A percentile compares a stretch with the other conserved stretches of the same genome.
Conservation (phyloP, 2,329 filamentous ascomycete species). For the Ilyonectria robusta region DNA sequence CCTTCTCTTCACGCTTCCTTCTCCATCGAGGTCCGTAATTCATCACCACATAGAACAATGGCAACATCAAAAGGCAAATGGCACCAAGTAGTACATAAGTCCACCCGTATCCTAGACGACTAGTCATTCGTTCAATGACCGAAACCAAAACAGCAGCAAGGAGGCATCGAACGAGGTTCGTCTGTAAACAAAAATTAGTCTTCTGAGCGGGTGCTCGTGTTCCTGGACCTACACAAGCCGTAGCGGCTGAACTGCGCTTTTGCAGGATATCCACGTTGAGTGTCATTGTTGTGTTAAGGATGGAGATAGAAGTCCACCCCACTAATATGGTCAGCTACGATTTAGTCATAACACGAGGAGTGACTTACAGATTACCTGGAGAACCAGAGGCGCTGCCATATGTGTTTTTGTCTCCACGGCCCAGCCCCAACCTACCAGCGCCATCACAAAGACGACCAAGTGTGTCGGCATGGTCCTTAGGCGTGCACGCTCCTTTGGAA, state of each 20-base stretch:
- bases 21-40: slow-evolving; percentile 24
- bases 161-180: slow-evolving; percentile 27
- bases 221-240: slow-evolving; percentile 19
- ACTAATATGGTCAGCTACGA: slow-evolving; percentile 8
- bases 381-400: slow-evolving; percentile 24
- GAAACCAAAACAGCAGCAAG: slow-evolving; percentile 29
- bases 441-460: slow-evolving; percentile 22
- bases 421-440: slow-evolving; percentile 27
- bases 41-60: slow-evolving; percentile 21
- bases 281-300: slow-evolving; percentile 31
- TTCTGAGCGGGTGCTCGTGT: not conserved
- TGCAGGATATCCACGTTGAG: slow-evolving; percentile 26
- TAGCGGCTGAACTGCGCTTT: slow-evolving; percentile 24
- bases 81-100: slow-evolving; percentile 26
- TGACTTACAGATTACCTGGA: slow-evolving; percentile 27
- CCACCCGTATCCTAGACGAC: slow-evolving; percentile 26
- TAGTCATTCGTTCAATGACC: slow-evolving; percentile 23
- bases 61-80: slow-evolving; percentile 13
- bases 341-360: not conserved
- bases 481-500: slow-evolving; percentile 24
- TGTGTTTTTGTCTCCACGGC: slow-evolving; percentile 11
- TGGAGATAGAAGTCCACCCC: slow-evolving; percentile 29
- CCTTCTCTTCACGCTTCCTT: slow-evolving; percentile 5
- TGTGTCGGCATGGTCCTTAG: slow-evolving; percentile 22
- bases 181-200: not conserved